These are phyloP conservation scores for Parathielavia appendiculata DNA, from an alignment of 495 filamentous ascomycete genomes.

Conservation along the genomic window DNA sequence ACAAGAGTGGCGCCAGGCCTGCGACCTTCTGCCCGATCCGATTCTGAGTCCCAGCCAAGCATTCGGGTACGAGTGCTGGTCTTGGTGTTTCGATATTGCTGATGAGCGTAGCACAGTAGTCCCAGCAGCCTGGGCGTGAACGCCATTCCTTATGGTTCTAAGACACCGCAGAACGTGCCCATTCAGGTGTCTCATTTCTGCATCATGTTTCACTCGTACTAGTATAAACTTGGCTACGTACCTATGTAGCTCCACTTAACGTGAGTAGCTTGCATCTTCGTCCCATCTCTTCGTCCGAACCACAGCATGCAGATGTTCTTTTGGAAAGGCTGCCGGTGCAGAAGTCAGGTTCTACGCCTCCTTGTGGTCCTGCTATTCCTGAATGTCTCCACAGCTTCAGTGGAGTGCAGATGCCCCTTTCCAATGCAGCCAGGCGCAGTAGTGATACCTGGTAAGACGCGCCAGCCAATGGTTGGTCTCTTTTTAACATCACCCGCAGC, in stretches of 20 bases:
- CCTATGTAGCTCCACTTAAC: neutral
- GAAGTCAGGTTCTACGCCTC: neutral
- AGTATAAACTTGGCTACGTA: neutral
- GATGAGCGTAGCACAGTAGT: neutral
- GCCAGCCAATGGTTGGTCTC: constrained; percentile 7
- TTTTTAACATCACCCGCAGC: neutral
- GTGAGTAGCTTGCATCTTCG: neutral
- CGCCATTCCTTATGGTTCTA: neutral
- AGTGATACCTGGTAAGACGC: neutral
- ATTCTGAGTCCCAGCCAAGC: constrained; percentile 13
- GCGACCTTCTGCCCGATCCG: constrained; percentile 16
- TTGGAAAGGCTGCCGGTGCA: too few relatives aligned
- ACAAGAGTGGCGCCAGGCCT: constrained; percentile 12
- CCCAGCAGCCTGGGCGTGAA: neutral
- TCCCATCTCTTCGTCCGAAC: neutral
- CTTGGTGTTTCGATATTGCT: constrained; percentile 2
- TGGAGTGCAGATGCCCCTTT: constrained; percentile 12
- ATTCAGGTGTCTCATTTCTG: neutral
- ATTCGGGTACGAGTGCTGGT: neutral
- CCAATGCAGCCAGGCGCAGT: constrained; percentile 15
- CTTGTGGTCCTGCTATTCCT: neutral
- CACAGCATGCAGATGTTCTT: too few relatives aligned
- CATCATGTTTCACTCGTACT: constrained; percentile 6
- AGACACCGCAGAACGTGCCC: constrained; percentile 4
- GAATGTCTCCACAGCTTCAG: constrained; percentile 5